Percentiles rank a stretch among this genome's conserved stretches.
phyloP scores from a whole-genome alignment of 768 basidiomycete genomes.

The Termitomyces sp. region DNA sequence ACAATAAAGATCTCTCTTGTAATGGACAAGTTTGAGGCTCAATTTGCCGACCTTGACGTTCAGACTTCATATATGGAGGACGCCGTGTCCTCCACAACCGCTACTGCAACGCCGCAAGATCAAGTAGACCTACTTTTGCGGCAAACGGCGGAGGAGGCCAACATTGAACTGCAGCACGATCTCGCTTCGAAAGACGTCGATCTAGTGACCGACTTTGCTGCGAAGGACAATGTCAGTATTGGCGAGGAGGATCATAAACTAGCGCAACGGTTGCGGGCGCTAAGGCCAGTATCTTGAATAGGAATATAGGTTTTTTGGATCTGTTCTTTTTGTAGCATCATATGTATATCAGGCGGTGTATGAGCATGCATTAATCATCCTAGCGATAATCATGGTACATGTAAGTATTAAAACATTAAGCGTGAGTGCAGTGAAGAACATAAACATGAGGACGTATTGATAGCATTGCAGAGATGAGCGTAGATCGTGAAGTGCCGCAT shows the following conservation, averaged over 20 bases:
- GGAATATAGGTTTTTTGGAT: not conserved
- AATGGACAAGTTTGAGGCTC: slow-evolving; percentile 98
- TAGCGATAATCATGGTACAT: slow-evolving; percentile 13
- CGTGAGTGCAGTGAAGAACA: slow-evolving; percentile 7
- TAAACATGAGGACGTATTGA: slow-evolving; percentile 8
- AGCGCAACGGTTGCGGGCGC: slow-evolving; percentile 83
- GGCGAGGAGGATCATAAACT: slow-evolving; percentile 79
- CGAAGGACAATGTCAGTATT: slow-evolving; percentile 47
- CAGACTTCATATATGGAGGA: slow-evolving; percentile 99
- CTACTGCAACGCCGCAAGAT: slow-evolving; percentile 92
- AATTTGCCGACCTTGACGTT: slow-evolving; percentile 96
- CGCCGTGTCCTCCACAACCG: slow-evolving; percentile 90
- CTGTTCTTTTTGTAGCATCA: slow-evolving; percentile 3
- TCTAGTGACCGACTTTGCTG: slow-evolving; percentile 53
- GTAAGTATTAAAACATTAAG: slow-evolving; percentile 12
- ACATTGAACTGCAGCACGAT: slow-evolving; percentile 93
- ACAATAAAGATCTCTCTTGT: slow-evolving; percentile 82
- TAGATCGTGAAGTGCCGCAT: slow-evolving; percentile 1
- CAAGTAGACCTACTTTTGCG: slow-evolving; percentile 91
- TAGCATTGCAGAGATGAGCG: slow-evolving; percentile 10
- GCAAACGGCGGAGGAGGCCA: slow-evolving; percentile 95
- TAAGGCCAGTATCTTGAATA: slow-evolving; percentile 69
- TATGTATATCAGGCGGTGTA: slow-evolving; percentile 3
- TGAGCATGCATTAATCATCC: slow-evolving; percentile 14
- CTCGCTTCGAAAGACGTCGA: slow-evolving; percentile 63